Conservation (phyloP, 2,329 filamentous ascomycete genomes). For the Coleophoma cylindrospora region DNA sequence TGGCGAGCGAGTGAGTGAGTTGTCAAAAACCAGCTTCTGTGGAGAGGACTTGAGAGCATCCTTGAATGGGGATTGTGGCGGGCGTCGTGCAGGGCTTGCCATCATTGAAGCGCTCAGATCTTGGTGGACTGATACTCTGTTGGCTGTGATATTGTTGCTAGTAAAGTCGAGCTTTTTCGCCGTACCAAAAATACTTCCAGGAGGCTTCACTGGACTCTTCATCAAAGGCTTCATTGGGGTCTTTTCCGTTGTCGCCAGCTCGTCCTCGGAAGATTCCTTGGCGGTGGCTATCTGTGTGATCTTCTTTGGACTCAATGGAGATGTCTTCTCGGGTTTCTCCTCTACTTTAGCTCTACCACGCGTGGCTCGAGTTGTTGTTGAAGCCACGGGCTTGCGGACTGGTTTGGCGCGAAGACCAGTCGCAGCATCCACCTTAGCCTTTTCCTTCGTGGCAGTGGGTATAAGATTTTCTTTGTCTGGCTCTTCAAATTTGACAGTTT, state of each 20-base stretch:
- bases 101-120: slow-evolving; percentile 36
- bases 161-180: slow-evolving; percentile 30
- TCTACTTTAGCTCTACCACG: slow-evolving; percentile 24
- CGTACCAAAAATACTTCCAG: slow-evolving; percentile 24
- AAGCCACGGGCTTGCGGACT: slow-evolving; percentile 39
- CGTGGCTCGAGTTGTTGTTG: slow-evolving; percentile 21
- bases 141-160: slow-evolving; percentile 23
- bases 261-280: slow-evolving; percentile 52
- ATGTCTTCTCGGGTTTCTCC: slow-evolving; percentile 32
- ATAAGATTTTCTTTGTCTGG: slow-evolving; percentile 60
- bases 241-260: slow-evolving; percentile 48
- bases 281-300: slow-evolving; percentile 47
- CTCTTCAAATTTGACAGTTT: slow-evolving; percentile 56
- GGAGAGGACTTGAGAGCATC: slow-evolving; percentile 52
- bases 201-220: slow-evolving; percentile 51
- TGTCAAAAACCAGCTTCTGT: slow-evolving; percentile 33
- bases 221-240: slow-evolving; percentile 46
- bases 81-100: slow-evolving; percentile 51
- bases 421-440: slow-evolving; percentile 28
- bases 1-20: slow-evolving; percentile 21
- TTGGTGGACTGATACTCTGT: slow-evolving; percentile 25
- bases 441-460: slow-evolving; percentile 33
- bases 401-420: slow-evolving; percentile 40
- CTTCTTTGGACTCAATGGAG: slow-evolving; percentile 61
- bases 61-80: slow-evolving; percentile 46